Base-by-base conservation (phyloP, 2,329 filamentous ascomycete species). In the Aspergillus arachidicola region DNA sequence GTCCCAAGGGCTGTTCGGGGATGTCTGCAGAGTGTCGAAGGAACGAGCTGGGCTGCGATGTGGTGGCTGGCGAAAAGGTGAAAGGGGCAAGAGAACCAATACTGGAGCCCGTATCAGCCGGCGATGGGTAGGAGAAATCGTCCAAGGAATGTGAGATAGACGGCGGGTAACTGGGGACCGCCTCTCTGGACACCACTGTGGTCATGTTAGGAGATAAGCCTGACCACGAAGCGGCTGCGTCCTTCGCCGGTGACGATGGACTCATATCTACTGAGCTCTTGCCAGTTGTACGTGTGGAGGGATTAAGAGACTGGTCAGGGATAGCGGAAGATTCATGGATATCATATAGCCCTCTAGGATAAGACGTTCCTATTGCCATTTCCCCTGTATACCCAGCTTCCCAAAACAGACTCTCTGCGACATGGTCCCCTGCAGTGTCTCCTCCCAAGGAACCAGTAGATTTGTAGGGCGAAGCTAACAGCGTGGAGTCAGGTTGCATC, bases 21-120 rank as follows among this genome's bases (percentile, higher is more conserved):
- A 78, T 28, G 66, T 77, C 65, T 3, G 68, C 53, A 6, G 73
- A 65, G 19, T 74, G 72, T 7, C 73, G 75, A 41, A 77, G 65
- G 57, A 75, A 79, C 1, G 79, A 79, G 3, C 76, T 71, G 36
- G 75, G 74, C 54, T 75, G 73, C 4, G 76, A 73, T 4, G 77
- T 72, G 1, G 71, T 67, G 50, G 68, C 74, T 34, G 72, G 66
- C 28, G 74, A 72, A 28, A 77, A 74, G n/a, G 63, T 65, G 50
- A 78, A 75, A 7, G 68, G 62, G 21, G 71, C 66, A 4, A 76
- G 63, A n/a, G 68, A 67, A 4, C 68, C 61, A 23, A 75, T 65
- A 23, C 68, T 70, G 1, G 72, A 70, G 30, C 59, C 72, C 21
- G 70, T 69, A 45, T 72, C 71, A 4, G 66, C 66, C 1, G 71